Evolutionary conservation across 148 eudicot species (phyloP).

Genomic region (Chenopodium album): DNA sequence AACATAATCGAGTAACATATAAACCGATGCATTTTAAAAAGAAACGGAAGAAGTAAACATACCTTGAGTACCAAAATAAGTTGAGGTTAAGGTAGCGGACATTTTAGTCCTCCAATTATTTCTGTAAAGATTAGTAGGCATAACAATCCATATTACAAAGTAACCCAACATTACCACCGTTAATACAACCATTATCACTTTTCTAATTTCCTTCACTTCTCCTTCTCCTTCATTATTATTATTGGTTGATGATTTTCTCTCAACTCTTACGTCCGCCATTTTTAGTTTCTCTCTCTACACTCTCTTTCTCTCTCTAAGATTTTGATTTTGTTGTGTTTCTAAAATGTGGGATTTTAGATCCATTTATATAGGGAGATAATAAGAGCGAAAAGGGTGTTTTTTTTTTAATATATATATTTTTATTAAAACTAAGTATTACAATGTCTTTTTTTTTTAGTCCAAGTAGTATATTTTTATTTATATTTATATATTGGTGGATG

Average conservation of each 20-base stretch:
- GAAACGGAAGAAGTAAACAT: neutral
- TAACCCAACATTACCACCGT: conserved; percentile 43
- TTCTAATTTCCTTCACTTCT: conserved; percentile 20
- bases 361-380: conserved; percentile 22
- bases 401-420: neutral
- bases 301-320: neutral
- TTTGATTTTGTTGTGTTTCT: neutral
- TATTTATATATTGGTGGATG: neutral
- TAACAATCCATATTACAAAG: conserved; percentile 48
- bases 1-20: neutral
- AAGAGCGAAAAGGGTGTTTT: neutral
- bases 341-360: conserved; percentile 16
- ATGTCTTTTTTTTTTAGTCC: no score
- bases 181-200: conserved; percentile 21
- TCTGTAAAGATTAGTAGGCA: conserved; percentile 43
- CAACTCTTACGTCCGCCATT: conserved; percentile 1
- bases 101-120: conserved; percentile 41
- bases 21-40: neutral
- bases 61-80: conserved; percentile 73
- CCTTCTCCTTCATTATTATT: neutral
- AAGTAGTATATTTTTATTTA: neutral
- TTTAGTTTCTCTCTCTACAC: no score
- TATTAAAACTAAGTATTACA: neutral
- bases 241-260: neutral
- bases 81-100: conserved; percentile 34